Evolutionary conservation across 306 rosid species (phyloP).

Genomic region (Medicago ruthenica): DNA sequence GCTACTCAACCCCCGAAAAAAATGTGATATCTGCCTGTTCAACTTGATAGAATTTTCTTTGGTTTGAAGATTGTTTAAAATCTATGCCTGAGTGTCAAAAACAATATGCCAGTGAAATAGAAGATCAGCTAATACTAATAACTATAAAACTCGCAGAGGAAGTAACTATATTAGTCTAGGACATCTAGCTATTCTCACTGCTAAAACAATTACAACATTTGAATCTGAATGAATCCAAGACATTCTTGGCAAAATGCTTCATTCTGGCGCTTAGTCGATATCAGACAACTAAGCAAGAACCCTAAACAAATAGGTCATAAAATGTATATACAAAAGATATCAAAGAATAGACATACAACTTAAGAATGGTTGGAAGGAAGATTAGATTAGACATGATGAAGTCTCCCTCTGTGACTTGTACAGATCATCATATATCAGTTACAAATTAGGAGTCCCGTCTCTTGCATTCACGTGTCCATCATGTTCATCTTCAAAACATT

Average conservation of each 20-base stretch:
- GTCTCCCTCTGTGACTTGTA: conserved; percentile 39
- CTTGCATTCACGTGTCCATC: conserved; percentile 36
- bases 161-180: too few relatives aligned
- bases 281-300: conserved; percentile 9
- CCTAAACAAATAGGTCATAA: conserved; percentile 48
- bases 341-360: conserved; percentile 42
- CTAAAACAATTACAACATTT: neutral
- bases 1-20: too few relatives aligned
- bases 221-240: neutral
- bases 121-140: too few relatives aligned
- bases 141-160: too few relatives aligned
- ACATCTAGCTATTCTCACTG: neutral
- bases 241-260: conserved; percentile 18
- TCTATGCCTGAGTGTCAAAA: too few relatives aligned
- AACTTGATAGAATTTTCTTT: too few relatives aligned
- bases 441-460: conserved; percentile 45
- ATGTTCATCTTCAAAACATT: conserved; percentile 53
- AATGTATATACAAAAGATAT: conserved; percentile 50
- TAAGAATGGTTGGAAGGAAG: too few relatives aligned
- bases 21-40: too few relatives aligned
- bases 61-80: too few relatives aligned
- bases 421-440: conserved; percentile 17
- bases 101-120: too few relatives aligned
- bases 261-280: neutral
- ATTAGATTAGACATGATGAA: conserved; percentile 27